These are phyloP conservation scores for Ophiostoma angusticollis DNA, from an alignment of 2,329 filamentous ascomycete species.

Conservation along the genomic window DNA sequence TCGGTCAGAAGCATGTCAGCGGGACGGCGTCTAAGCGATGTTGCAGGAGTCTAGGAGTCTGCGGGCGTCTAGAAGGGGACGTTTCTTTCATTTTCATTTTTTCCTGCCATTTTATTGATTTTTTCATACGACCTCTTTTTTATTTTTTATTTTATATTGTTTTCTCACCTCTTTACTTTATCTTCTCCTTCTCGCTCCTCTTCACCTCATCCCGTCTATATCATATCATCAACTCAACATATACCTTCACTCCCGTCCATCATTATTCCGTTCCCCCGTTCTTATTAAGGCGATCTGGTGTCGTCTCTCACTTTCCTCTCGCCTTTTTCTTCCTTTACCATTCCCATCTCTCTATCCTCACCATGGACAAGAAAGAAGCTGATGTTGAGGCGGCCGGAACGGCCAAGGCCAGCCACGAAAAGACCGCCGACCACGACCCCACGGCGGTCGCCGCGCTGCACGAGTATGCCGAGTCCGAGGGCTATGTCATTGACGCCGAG, in stretches of 20 bases:
- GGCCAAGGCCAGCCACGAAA: neutral
- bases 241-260: too few species aligned
- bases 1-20: too few species aligned
- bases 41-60: too few species aligned
- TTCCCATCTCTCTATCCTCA: neutral
- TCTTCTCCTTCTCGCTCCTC: neutral
- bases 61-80: too few species aligned
- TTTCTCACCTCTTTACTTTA: neutral
- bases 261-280: too few species aligned
- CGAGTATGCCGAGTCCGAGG: constrained; percentile 23
- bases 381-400: neutral
- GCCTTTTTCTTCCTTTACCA: neutral
- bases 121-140: neutral
- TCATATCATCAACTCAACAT: too few species aligned
- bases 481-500: constrained; percentile 26
- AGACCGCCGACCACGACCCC: neutral
- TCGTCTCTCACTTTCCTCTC: too few species aligned
- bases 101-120: neutral
- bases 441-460: constrained; percentile 15
- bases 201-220: too few species aligned
- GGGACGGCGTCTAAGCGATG: too few species aligned
- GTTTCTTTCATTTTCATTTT: neutral
- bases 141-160: neutral
- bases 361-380: neutral
- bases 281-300: too few species aligned